Evolutionary conservation across 495 filamentous ascomycete genomes (phyloP).

Genomic region (Neurospora cerealis): DNA sequence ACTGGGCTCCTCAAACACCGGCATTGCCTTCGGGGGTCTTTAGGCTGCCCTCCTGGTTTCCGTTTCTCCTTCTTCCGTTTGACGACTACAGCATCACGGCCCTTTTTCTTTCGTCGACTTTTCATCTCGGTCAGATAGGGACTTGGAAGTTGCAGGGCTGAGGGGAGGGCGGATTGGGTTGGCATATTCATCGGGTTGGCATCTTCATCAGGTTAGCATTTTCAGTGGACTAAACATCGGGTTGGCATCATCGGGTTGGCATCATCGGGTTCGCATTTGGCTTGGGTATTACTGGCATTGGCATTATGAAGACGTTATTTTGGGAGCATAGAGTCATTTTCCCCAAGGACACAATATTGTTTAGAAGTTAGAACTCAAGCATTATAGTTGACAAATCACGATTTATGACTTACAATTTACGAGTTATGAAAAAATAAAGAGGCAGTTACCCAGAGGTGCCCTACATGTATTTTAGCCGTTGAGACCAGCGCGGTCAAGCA

Average conservation of each 20-base stretch:
- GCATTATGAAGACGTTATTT: neutral
- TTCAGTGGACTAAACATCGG: neutral
- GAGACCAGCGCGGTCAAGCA: neutral
- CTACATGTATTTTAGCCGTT: neutral
- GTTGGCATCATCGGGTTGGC: too few species aligned
- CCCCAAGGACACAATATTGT: neutral
- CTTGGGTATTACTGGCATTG: neutral
- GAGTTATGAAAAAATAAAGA: neutral
- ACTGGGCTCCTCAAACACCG: neutral
- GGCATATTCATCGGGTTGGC: too few species aligned
- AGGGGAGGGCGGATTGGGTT: neutral
- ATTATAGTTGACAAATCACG: neutral
- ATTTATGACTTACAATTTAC: neutral
- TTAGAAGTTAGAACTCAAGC: neutral
- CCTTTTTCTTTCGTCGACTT: too few species aligned
- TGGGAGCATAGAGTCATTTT: neutral
- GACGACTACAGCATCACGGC: too few species aligned
- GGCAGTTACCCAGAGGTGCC: neutral
- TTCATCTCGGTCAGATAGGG: neutral
- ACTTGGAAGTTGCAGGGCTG: neutral
- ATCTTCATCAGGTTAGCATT: too few species aligned
- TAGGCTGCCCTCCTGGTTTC: neutral
- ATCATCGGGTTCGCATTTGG: neutral
- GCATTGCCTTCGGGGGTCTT: neutral
- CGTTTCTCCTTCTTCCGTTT: too few species aligned